These are phyloP conservation scores for Nitzschia sp. DNA, from an alignment of 108 stramenopile species.

Conservation along the genomic window DNA sequence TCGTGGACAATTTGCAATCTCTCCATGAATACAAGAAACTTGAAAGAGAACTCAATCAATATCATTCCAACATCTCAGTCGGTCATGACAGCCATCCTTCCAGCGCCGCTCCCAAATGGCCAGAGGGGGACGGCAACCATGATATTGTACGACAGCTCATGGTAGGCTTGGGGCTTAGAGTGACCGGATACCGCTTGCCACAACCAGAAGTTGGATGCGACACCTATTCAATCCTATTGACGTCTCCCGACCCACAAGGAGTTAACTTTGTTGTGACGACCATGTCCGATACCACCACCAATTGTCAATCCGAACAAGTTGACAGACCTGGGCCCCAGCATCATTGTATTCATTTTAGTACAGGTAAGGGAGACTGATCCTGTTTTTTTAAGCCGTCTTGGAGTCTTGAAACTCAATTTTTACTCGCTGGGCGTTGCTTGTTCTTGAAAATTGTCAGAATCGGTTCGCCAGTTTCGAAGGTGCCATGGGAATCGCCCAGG, in stretches of 20 bases:
- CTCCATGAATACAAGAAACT: conserved; percentile 61
- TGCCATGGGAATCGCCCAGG: conserved; percentile 63
- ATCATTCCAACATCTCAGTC: conserved; percentile 4
- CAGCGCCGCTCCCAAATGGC: too few species aligned
- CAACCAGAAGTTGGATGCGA: conserved; percentile 2
- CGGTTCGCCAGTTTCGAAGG: conserved; percentile 53
- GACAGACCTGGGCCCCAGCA: conserved; percentile 4
- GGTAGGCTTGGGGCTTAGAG: conserved; percentile 75
- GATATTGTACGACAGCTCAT: conserved; percentile 79
- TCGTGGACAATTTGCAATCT: conserved; percentile 55
- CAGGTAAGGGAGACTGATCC: conserved; percentile 28
- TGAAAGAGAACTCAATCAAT: conserved; percentile 50
- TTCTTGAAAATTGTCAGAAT: conserved; percentile 16
- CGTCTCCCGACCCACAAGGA: conserved; percentile 72
- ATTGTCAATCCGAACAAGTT: too few species aligned
- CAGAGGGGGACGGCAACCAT: conserved; percentile 1
- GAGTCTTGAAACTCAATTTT: too few species aligned
- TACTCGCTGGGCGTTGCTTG: too few species aligned
- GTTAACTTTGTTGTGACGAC: conserved; percentile 73
- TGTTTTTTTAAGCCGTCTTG: too few species aligned
- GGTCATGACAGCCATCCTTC: too few species aligned
- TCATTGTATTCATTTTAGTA: conserved; percentile 65
- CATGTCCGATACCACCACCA: not conserved
- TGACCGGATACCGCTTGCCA: conserved; percentile 47
- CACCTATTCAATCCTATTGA: conserved; percentile 65